Evolutionary conservation across 169 alveolate species (phyloP).

Genomic region (Plasmodium cynomolgi): DNA sequence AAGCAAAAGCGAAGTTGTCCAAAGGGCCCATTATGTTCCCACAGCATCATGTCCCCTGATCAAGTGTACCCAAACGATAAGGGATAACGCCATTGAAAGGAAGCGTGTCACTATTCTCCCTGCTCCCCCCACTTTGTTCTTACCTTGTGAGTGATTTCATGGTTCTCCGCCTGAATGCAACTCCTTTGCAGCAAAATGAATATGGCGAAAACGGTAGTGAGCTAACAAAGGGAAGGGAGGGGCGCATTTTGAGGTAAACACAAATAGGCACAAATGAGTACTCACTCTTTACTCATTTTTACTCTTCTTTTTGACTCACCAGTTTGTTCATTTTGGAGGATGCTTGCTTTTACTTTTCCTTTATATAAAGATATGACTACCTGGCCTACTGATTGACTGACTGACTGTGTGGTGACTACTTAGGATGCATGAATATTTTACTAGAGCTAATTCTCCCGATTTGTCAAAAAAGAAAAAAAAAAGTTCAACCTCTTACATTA

Average conservation of each 20-base stretch:
- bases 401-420: not conserved
- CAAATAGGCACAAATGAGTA: not conserved
- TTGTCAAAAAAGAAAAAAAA: not conserved
- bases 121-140: not conserved
- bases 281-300: not conserved
- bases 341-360: not conserved
- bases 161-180: conserved; percentile 13
- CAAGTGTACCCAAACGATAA: not conserved
- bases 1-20: not conserved
- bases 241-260: conserved; percentile 4
- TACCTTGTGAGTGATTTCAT: conserved; percentile 56
- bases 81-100: not conserved
- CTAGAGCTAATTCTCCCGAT: not conserved
- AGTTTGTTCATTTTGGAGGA: conserved; percentile 32
- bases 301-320: conserved; percentile 1
- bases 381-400: not conserved
- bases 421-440: not conserved
- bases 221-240: not conserved
- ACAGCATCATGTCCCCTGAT: not conserved
- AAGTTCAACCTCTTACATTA: not conserved
- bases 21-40: not conserved
- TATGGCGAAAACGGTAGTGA: conserved; percentile 10
- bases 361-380: not conserved
- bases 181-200: conserved; percentile 7
- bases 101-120: not conserved